Conservation (phyloP, 2,329 filamentous ascomycete species). For the Westerdykella sp. region DNA sequence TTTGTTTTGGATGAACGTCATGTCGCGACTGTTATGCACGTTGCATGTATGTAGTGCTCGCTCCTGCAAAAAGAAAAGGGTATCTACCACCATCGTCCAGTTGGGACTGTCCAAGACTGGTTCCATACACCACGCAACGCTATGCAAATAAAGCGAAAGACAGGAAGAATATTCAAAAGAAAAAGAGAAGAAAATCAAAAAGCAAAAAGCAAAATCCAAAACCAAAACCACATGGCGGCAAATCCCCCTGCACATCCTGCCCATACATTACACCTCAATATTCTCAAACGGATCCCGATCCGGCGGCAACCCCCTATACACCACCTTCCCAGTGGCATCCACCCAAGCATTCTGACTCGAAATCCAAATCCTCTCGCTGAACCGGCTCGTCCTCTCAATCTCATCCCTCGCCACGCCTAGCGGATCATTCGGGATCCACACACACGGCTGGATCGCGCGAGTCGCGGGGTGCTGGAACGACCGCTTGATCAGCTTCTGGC, state of each 20-base stretch:
- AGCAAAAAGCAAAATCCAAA: neutral
- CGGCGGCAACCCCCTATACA: conserved; percentile 79
- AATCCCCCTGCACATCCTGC: neutral
- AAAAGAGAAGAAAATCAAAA: neutral
- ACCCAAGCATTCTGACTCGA: conserved; percentile 88
- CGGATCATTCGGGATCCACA: conserved; percentile 92
- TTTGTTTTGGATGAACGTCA: no score
- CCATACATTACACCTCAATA: conserved; percentile 22
- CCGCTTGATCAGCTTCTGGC: conserved; percentile 75
- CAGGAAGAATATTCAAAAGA: neutral
- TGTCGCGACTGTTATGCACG: no score
- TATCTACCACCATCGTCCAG: neutral
- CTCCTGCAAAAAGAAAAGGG: neutral
- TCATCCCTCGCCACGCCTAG: conserved; percentile 90
- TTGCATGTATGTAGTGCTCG: neutral
- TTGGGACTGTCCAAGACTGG: neutral
- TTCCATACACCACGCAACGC: neutral
- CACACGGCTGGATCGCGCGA: conserved; percentile 73
- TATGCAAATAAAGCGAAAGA: neutral
- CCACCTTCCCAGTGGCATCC: conserved; percentile 73
- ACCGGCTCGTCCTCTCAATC: conserved; percentile 66
- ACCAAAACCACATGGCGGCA: neutral
- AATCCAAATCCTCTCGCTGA: conserved; percentile 77
- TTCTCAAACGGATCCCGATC: conserved; percentile 53
- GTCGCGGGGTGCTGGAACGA: conserved; percentile 89